phyloP scores from a whole-genome alignment of 371 early-diverging fungal species.

The Rhizomucor pusillus region DNA sequence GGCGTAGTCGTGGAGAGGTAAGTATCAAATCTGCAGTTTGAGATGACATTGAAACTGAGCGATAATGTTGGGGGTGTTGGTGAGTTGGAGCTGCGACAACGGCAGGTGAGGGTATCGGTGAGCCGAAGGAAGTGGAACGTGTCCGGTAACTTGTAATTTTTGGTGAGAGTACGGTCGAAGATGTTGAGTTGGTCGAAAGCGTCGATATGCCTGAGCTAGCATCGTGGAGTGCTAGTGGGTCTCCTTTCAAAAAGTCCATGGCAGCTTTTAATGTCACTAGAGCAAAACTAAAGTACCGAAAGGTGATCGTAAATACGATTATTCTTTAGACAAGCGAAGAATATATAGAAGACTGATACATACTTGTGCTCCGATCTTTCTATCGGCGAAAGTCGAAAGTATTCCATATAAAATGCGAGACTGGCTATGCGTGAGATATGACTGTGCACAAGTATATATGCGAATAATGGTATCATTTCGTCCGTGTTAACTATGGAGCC shows the following conservation, averaged over 20 bases:
- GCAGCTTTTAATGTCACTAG: slow-evolving; percentile 54
- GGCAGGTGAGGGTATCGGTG: slow-evolving; percentile 14
- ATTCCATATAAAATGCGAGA: slow-evolving; percentile 55
- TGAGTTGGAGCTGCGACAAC: slow-evolving; percentile 1
- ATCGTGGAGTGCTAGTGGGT: slow-evolving; percentile 48
- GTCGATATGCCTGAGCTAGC: slow-evolving; percentile 26
- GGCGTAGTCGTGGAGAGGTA: slow-evolving; percentile 18
- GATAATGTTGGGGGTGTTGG: slow-evolving; percentile 12
- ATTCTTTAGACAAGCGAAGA: neutral
- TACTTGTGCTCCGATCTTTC: slow-evolving; percentile 54
- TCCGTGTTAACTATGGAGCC: slow-evolving; percentile 57
- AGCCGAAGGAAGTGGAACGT: slow-evolving; percentile 36
- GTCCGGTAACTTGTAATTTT: slow-evolving; percentile 12
- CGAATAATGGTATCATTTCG: slow-evolving; percentile 62
- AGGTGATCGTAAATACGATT: neutral
- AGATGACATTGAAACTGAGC: slow-evolving; percentile 17
- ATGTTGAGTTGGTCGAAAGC: slow-evolving; percentile 18
- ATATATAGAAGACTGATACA: neutral
- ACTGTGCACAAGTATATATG: slow-evolving; percentile 52
- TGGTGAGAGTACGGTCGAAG: slow-evolving; percentile 23
- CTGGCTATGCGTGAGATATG: slow-evolving; percentile 51
- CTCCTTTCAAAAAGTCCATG: slow-evolving; percentile 53
- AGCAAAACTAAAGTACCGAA: slow-evolving; percentile 38
- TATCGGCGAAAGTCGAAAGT: slow-evolving; percentile 48
- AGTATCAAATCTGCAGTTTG: slow-evolving; percentile 7